Conservation (phyloP, 306 rosid genomes). For the Rosa chinensis region DNA sequence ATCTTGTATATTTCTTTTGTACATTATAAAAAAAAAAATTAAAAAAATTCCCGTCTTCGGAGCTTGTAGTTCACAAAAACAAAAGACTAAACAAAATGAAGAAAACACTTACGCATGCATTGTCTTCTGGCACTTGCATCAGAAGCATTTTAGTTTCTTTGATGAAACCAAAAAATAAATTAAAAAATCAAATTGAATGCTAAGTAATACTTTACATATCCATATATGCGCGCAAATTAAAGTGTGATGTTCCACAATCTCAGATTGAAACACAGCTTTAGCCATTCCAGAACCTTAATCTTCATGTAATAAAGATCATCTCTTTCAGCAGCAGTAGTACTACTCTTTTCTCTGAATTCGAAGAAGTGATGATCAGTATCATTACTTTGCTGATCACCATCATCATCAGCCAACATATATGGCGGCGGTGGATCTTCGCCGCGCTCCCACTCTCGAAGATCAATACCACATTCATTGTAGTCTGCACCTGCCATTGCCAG, state of each 20-base stretch:
- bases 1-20: neutral
- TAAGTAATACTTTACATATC: neutral
- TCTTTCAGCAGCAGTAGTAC: neutral
- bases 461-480: constrained; percentile 3
- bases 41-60: no score
- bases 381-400: neutral
- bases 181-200: neutral
- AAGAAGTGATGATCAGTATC: neutral
- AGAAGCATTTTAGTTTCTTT: neutral
- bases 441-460: constrained; percentile 6
- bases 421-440: constrained; percentile 4
- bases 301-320: neutral
- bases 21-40: no score
- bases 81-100: no score
- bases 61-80: no score
- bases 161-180: neutral
- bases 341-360: neutral
- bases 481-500: constrained; percentile 27
- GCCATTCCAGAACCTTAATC: constrained; percentile 3
- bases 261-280: neutral
- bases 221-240: neutral
- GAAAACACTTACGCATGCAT: neutral
- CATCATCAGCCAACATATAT: constrained; percentile 10
- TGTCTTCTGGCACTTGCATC: neutral
- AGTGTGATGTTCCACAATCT: neutral